Base-by-base conservation (phyloP, 2,329 filamentous ascomycete species). In the Dothidotthia symphoricarpi region DNA sequence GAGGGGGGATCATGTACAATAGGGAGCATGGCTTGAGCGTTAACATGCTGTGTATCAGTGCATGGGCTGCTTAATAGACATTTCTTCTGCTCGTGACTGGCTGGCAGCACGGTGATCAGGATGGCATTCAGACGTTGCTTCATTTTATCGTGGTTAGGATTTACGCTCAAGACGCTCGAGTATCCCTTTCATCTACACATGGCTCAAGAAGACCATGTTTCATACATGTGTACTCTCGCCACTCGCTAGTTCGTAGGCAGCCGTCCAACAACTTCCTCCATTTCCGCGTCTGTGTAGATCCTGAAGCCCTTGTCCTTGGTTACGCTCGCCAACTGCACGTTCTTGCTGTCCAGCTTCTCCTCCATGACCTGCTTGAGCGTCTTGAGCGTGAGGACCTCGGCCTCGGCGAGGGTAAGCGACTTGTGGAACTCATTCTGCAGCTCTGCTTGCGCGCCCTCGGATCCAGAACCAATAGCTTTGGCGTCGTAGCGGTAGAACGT, bases 311-410 rank as follows among this genome's bases (percentile, higher is more conserved):
- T 91, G 54, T 96, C 91, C 77, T 90, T 95, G 48, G 93, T 98
- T 41, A 98, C 93, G 66, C 91, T 97, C 36, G 93, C 93, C 56
- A 98, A 72, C 75, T 98, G 93, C 52, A 98, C 93, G 66, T 98
- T 98, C 81, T 98, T 98, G 50, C 89, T 81, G 68, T 98, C 93
- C 45, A 98, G 78, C 76, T 98, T 98, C 82, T 98, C 93, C 74
- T 98, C 93, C 93, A 98, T 98, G 56, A 98, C 93, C 74, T 98
- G 93, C 80, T 97, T 98, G 68, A 98, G 71, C 25, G 93, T 98
- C 81, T 97, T 97, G 63, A 98, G 76, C 34, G 95, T 90, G 52
- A 98, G 75, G 3, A 90, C 93, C 75, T 98, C 93, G 41, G 93
- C 93, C 66, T 98, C 93, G 40, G 80, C 75, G 47, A 98, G 83